Conservation (phyloP, 2,329 filamentous ascomycete genomes). For the Cercospora zeina region DNA sequence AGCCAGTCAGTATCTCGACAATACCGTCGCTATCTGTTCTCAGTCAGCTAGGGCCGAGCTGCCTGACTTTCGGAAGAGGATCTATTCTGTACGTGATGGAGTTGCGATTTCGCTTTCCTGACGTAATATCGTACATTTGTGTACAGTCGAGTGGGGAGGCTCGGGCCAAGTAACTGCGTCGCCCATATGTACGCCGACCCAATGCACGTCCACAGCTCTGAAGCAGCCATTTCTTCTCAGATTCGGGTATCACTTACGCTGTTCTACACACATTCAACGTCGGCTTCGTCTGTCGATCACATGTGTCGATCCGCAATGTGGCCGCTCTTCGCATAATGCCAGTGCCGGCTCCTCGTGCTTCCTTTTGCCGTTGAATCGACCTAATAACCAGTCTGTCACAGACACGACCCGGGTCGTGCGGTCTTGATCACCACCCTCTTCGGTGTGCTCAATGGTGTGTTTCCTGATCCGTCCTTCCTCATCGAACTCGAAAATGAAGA, state of each 20-base stretch:
- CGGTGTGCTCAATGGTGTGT: slow-evolving; percentile 92
- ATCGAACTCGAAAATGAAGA: slow-evolving; percentile 97
- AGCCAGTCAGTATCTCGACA: not conserved
- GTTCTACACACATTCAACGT: slow-evolving; percentile 19
- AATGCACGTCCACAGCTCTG: not conserved
- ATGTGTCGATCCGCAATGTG: slow-evolving; percentile 21
- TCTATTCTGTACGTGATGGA: not conserved
- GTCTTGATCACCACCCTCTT: slow-evolving; percentile 81
- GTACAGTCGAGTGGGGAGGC: slow-evolving; percentile 12
- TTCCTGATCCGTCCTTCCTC: slow-evolving; percentile 76
- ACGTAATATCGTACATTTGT: slow-evolving; percentile 8
- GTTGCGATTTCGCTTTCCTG: not conserved
- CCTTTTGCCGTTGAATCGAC: slow-evolving; percentile 64
- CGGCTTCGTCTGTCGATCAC: slow-evolving; percentile 28
- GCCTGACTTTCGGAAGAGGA: not conserved
- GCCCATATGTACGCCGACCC: not conserved
- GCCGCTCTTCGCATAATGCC: slow-evolving; percentile 42
- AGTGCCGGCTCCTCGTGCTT: slow-evolving; percentile 47
- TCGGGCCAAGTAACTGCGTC: not conserved
- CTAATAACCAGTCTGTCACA: slow-evolving; percentile 90
- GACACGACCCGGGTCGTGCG: slow-evolving; percentile 82
- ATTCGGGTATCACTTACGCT: slow-evolving; percentile 22
- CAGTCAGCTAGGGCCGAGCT: not conserved
- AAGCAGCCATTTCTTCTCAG: not conserved
- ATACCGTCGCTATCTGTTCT: not conserved